Percentiles rank a stretch among this genome's conserved stretches.
Conservation (phyloP, 1,139 yeast species). For the Blastobotrys elegans region DNA sequence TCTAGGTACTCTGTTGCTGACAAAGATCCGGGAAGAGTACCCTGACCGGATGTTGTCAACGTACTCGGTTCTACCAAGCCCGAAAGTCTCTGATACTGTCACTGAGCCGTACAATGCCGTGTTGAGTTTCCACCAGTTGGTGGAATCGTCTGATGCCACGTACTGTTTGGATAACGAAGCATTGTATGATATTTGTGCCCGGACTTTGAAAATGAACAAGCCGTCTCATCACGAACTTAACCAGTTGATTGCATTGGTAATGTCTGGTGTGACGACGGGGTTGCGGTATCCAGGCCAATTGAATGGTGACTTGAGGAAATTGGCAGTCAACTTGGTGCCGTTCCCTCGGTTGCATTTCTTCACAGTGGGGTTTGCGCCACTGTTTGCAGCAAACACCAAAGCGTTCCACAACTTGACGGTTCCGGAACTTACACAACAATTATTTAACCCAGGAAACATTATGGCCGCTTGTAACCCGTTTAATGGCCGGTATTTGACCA, state of each 20-base stretch:
- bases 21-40: constrained; percentile 41
- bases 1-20: constrained; percentile 40
- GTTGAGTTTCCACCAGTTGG: constrained; percentile 40
- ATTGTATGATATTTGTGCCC: constrained; percentile 40
- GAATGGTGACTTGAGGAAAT: constrained; percentile 43
- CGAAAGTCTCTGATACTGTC: constrained; percentile 43
- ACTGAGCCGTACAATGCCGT: constrained; percentile 44
- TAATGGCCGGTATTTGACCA: constrained; percentile 41
- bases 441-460: constrained; percentile 41
- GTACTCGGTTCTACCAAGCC: constrained; percentile 43
- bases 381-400: constrained; percentile 36
- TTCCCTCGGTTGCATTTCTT: constrained; percentile 45
- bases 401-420: constrained; percentile 40
- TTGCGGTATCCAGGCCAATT: constrained; percentile 45
- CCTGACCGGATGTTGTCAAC: constrained; percentile 45
- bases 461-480: constrained; percentile 45
- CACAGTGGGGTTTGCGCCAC: constrained; percentile 44
- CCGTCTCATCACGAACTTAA: constrained; percentile 42
- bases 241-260: constrained; percentile 41
- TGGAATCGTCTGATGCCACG: constrained; percentile 43
- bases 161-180: constrained; percentile 46
- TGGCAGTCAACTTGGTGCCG: constrained; percentile 44
- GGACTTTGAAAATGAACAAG: constrained; percentile 37
- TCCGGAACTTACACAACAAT: constrained; percentile 44
- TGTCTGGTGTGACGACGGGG: constrained; percentile 45